Conservation (phyloP, 352 stramenopile genomes). For the Phytophthora brassicae region DNA sequence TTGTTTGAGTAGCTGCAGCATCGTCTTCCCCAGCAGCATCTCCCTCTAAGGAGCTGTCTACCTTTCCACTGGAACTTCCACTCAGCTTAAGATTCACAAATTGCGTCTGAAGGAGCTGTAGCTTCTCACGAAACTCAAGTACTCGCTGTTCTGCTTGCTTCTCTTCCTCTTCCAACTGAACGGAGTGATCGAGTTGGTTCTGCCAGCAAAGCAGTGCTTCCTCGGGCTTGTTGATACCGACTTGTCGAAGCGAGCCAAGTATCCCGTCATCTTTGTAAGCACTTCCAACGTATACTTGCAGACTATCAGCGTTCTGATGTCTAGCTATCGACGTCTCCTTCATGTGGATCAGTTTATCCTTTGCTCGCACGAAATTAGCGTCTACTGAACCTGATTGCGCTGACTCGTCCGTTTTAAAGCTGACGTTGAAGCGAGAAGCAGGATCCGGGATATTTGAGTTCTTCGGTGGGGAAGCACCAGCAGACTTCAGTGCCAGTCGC, state of each 20-base stretch:
- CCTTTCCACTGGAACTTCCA: slow-evolving; percentile 34
- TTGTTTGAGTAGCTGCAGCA: slow-evolving; percentile 27
- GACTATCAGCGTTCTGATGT: slow-evolving; percentile 56
- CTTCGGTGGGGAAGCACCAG: slow-evolving; percentile 1
- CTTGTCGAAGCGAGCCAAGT: slow-evolving; percentile 67
- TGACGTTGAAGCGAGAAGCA: neutral
- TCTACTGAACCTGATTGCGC: slow-evolving; percentile 25
- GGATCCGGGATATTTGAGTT: neutral
- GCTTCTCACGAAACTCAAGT: slow-evolving; percentile 53
- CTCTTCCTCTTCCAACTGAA: slow-evolving; percentile 70
- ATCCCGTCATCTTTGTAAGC: slow-evolving; percentile 76
- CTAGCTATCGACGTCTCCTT: slow-evolving; percentile 59
- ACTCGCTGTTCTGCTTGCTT: slow-evolving; percentile 63
- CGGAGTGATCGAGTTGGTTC: slow-evolving; percentile 71
- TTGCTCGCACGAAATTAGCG: slow-evolving; percentile 55
- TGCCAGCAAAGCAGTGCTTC: slow-evolving; percentile 77
- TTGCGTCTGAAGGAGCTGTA: slow-evolving; percentile 57
- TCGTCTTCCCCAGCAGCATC: slow-evolving; percentile 14
- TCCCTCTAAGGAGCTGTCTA: slow-evolving; percentile 19
- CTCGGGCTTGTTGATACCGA: slow-evolving; percentile 79
- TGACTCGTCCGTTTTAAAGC: slow-evolving; percentile 10
- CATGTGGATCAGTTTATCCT: slow-evolving; percentile 80
- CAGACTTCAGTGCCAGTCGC: neutral
- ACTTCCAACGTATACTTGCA: slow-evolving; percentile 74
- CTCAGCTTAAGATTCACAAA: slow-evolving; percentile 79